Conservation (phyloP, 1,284 basidiomycete species). For the Mycosarcoma maydis region DNA sequence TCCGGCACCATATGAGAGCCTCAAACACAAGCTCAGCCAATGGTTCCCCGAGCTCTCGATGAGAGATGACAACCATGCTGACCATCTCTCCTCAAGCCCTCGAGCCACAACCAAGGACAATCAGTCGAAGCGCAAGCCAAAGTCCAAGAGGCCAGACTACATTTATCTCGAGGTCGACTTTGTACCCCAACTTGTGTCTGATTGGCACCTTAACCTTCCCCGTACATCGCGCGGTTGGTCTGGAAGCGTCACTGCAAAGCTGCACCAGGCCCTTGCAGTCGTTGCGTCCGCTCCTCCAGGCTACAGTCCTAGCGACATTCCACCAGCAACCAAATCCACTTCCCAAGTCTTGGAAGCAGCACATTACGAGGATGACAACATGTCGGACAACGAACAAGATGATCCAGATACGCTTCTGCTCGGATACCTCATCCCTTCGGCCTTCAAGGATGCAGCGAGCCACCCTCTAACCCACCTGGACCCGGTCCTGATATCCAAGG, state of each 20-base stretch:
- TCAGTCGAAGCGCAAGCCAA: conserved; percentile 10
- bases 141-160: conserved; percentile 8
- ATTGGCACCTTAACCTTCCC: conserved; percentile 2
- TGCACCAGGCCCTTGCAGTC: conserved; percentile 19
- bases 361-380: background rate
- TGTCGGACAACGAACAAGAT: background rate
- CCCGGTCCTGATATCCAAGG: conserved; percentile 15
- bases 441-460: conserved; percentile 20
- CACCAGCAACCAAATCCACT: background rate
- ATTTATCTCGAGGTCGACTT: conserved; percentile 41
- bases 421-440: conserved; percentile 31
- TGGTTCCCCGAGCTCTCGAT: conserved; percentile 23
- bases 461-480: conserved; percentile 32
- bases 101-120: background rate
- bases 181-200: conserved; percentile 9
- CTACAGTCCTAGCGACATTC: background rate
- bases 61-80: background rate
- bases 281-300: conserved; percentile 26
- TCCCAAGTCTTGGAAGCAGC: background rate
- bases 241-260: background rate
- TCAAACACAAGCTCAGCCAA: conserved; percentile 8
- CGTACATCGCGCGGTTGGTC: background rate
- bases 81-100: background rate
- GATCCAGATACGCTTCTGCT: conserved; percentile 21
- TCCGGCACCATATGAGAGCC: conserved; percentile 15